Conservation (phyloP, 805 yeast species). For the Cyberlindnera maritima region DNA sequence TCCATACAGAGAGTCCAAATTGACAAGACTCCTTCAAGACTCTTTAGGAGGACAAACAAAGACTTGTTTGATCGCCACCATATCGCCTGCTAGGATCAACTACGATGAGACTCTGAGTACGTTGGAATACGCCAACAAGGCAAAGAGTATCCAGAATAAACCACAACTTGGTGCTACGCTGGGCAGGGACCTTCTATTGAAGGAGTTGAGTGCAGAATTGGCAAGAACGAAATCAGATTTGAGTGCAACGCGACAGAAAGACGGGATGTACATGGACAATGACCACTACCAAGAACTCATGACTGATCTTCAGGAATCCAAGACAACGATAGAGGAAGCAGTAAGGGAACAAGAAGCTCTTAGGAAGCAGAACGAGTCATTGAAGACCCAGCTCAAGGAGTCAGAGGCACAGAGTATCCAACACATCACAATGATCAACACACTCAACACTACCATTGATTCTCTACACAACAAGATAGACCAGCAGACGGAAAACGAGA, state of each 20-base stretch:
- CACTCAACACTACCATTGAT: slow-evolving; percentile 28
- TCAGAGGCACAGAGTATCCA: slow-evolving; percentile 23
- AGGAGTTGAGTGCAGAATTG: slow-evolving; percentile 45
- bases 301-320: slow-evolving; percentile 46
- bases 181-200: slow-evolving; percentile 48
- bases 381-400: slow-evolving; percentile 24
- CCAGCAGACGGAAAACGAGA: slow-evolving; percentile 31
- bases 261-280: slow-evolving; percentile 64
- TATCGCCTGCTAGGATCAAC: slow-evolving; percentile 76
- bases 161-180: slow-evolving; percentile 62
- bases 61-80: slow-evolving; percentile 83
- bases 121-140: slow-evolving; percentile 82
- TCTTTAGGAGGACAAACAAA: slow-evolving; percentile 86
- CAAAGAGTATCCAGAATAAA: slow-evolving; percentile 72
- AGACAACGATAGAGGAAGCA: slow-evolving; percentile 48
- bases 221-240: slow-evolving; percentile 55
- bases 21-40: slow-evolving; percentile 72
- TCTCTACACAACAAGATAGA: slow-evolving; percentile 30
- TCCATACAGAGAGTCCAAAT: slow-evolving; percentile 82
- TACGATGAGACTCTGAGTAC: slow-evolving; percentile 85
- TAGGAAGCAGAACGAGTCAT: slow-evolving; percentile 34
- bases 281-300: slow-evolving; percentile 53
- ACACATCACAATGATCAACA: slow-evolving; percentile 24
- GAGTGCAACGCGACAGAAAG: slow-evolving; percentile 57
- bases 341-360: slow-evolving; percentile 40